phyloP scores from a whole-genome alignment of 2,329 filamentous ascomycete genomes.

The Colletotrichum shisoi region DNA sequence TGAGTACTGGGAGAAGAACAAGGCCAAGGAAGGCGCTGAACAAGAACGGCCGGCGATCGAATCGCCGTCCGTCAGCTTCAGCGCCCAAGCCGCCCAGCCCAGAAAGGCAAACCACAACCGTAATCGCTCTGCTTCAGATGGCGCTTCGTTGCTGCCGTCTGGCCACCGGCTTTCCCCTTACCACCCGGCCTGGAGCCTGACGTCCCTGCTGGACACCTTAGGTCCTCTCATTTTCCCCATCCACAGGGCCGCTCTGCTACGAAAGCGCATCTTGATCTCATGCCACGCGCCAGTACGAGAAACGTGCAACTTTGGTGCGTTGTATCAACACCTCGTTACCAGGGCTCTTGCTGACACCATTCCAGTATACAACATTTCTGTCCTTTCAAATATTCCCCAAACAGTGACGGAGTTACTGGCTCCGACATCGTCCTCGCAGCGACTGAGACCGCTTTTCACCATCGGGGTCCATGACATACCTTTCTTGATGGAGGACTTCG shows the following conservation, averaged over 20 bases:
- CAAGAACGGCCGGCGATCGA: conserved; percentile 56
- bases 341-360: neutral
- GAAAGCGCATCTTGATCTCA: conserved; percentile 88
- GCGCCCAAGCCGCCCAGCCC: conserved; percentile 48
- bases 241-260: conserved; percentile 82
- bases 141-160: conserved; percentile 63
- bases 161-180: conserved; percentile 75
- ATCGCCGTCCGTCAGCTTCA: conserved; percentile 59
- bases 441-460: conserved; percentile 85
- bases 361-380: conserved; percentile 90
- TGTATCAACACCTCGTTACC: neutral
- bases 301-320: conserved; percentile 85
- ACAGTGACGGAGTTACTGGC: conserved; percentile 75
- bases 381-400: conserved; percentile 86
- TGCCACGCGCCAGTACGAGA: conserved; percentile 85
- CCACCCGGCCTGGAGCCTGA: conserved; percentile 87
- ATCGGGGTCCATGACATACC: conserved; percentile 93
- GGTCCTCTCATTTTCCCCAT: conserved; percentile 92
- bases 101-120: conserved; percentile 57
- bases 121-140: conserved; percentile 69
- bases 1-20: conserved; percentile 78
- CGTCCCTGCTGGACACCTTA: conserved; percentile 79
- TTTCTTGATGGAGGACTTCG: conserved; percentile 71
- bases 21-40: conserved; percentile 52
- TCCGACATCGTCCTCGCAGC: conserved; percentile 65